A percentile compares a stretch with the other conserved stretches of the same genome.
Conservation (phyloP, 2,329 filamentous ascomycete species). For the Zymoseptoria passerinii region DNA sequence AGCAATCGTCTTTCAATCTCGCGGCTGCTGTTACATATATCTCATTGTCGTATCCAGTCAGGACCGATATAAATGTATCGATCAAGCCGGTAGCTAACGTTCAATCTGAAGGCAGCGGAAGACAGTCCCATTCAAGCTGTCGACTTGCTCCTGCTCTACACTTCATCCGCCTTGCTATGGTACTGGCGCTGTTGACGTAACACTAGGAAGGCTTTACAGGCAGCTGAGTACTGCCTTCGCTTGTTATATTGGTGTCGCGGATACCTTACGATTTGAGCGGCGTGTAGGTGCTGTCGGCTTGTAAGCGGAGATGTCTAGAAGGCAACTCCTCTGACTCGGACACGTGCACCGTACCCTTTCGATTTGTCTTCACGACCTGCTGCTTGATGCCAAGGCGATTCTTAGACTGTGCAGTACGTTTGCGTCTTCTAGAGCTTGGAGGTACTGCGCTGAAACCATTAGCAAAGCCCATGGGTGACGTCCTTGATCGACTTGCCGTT, state of each 20-base stretch:
- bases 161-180: not conserved
- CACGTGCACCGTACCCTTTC: not conserved
- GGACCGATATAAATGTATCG: not conserved
- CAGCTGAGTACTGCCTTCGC: not conserved
- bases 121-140: not conserved
- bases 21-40: not conserved
- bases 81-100: not conserved
- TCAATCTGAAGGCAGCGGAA: too few relatives aligned
- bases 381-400: not conserved
- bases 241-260: not conserved
- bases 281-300: not conserved
- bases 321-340: not conserved
- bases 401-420: not conserved
- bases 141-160: not conserved
- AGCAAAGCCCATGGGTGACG: not conserved
- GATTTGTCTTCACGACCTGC: not conserved
- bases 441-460: not conserved
- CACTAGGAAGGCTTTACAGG: not conserved
- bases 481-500: constrained; percentile 3
- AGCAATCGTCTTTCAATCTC: not conserved
- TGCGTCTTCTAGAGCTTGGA: not conserved
- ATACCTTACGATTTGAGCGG: not conserved
- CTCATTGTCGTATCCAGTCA: not conserved
- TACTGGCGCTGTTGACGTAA: not conserved
- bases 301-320: not conserved